phyloP scores from a whole-genome alignment of 192 early-diverging fungal genomes.

The Kappamyces sp. region DNA sequence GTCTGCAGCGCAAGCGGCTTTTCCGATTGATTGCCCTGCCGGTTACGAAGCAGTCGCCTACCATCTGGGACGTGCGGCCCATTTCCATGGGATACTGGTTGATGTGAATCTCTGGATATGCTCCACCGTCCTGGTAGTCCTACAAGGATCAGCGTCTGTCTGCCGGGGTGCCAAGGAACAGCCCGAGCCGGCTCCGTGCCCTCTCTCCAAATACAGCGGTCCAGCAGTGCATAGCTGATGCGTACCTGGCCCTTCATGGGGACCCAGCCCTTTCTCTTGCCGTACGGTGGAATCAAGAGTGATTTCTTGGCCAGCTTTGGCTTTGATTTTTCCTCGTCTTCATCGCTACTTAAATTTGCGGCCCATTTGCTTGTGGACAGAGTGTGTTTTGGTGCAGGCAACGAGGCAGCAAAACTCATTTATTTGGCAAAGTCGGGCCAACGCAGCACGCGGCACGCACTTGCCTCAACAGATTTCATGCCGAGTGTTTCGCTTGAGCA shows the following conservation, averaged over 20 bases:
- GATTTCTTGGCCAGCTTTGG: no score
- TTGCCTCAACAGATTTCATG: no score
- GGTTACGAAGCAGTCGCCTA: constrained; percentile 16
- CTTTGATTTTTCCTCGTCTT: no score
- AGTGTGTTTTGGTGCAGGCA: no score
- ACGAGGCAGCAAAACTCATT: no score
- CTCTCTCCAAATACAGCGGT: no score
- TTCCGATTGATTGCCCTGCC: constrained; percentile 12
- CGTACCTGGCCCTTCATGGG: background rate
- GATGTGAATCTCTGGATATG: constrained; percentile 89
- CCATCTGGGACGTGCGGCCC: constrained; percentile 67
- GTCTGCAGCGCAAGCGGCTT: constrained; percentile 81
- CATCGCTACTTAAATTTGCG: no score
- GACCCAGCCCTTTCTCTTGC: background rate
- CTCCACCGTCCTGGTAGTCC: constrained; percentile 97
- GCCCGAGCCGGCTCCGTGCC: background rate
- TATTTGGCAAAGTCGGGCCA: no score
- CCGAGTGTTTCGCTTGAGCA: no score
- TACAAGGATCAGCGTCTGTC: constrained; percentile 8
- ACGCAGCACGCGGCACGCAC: no score
- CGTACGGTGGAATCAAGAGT: background rate
- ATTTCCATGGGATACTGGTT: constrained; percentile 93
- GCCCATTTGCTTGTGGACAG: no score
- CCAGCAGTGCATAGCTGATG: background rate
- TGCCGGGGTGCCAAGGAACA: background rate